Base-by-base conservation (phyloP, 148 eudicot genomes). In the Agrostemma githago region DNA sequence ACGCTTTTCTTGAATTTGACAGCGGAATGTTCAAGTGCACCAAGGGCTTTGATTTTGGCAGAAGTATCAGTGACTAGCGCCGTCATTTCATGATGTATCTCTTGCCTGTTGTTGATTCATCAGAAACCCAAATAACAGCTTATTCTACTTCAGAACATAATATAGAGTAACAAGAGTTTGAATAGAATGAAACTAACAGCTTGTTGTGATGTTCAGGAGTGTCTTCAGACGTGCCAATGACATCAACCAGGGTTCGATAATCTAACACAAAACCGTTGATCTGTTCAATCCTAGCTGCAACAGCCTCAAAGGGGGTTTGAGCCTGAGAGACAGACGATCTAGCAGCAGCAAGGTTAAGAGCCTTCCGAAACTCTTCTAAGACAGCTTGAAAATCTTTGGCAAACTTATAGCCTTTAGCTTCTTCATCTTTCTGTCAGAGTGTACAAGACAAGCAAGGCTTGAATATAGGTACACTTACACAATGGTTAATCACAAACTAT, bases 361-460 rank as follows among this genome's bases (percentile, higher is more conserved):
- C 88, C 66, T 87, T 89, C 79, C 84, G 93, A 66, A 89, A 89
- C 71, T 89, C 91, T 80, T 85, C 81, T 73, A 89, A 73, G 66
- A 82, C 78, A 51, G 84, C 70, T 80, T 89, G 91, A 65, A 89
- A 89, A 81, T 89, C 93, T 81, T 86, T 86, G 74, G 89, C 93
- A 84, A 89, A 89, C 83, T 89, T 89, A 75, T 87, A 88, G 78
- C 86, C 88, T 78, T 85, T 88, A 20, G 81, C 80, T 79, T 84
- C 84, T 82, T 86, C 84, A 74, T 80, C 85, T 84, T 72, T 82
- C 93, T 44, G 59, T 5, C 0, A 8, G 53, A 15, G 16, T 39
- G 57, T 37, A 39, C 62, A 72, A 21, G 42, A 16, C 73, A 58
- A 72, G 21, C 64, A 20, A 26, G 34, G 34, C 34, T 26, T 26